Percentiles rank a stretch among this genome's conserved stretches.
Evolutionary conservation across 306 rosid species (phyloP).

Genomic region (Vicia sativa): DNA sequence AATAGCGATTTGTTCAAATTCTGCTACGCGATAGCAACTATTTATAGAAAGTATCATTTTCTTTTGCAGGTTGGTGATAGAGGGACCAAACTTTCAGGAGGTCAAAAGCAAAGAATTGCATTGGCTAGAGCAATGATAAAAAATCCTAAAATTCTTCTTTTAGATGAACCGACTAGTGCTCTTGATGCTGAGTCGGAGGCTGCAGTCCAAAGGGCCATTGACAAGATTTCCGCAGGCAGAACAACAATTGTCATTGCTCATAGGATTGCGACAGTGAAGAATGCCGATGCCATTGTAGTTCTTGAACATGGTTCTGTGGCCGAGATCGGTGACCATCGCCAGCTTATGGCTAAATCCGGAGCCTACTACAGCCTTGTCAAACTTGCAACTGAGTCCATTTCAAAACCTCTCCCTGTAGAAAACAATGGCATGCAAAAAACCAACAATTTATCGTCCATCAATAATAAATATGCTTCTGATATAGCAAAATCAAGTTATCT

Average conservation of each 20-base stretch:
- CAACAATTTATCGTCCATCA: conserved; percentile 42
- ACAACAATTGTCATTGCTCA: conserved; percentile 89
- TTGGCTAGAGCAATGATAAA: conserved; percentile 90
- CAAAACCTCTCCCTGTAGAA: conserved; percentile 43
- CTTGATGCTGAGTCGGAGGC: conserved; percentile 83
- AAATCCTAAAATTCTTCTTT: conserved; percentile 76
- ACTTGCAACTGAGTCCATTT: conserved; percentile 67
- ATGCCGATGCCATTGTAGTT: conserved; percentile 70
- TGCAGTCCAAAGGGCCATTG: conserved; percentile 75
- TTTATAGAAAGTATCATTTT: conserved; percentile 6
- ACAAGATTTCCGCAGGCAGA: conserved; percentile 74
- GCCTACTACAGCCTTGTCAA: conserved; percentile 72
- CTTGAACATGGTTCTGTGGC: conserved; percentile 69
- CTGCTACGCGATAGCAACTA: too few species aligned
- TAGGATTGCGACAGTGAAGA: conserved; percentile 77
- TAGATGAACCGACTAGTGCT: conserved; percentile 96
- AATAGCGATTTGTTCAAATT: not conserved
- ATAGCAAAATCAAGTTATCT: conserved; percentile 38
- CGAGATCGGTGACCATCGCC: conserved; percentile 77
- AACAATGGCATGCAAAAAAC: conserved; percentile 28
- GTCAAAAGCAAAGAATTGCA: conserved; percentile 90
- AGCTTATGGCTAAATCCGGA: conserved; percentile 72
- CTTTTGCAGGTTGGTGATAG: conserved; percentile 76
- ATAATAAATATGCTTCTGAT: conserved; percentile 47
- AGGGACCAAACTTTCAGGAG: conserved; percentile 90